These are phyloP conservation scores for Nakazawaea ambrosiae DNA, from an alignment of 805 yeast genomes.

Conservation along the genomic window DNA sequence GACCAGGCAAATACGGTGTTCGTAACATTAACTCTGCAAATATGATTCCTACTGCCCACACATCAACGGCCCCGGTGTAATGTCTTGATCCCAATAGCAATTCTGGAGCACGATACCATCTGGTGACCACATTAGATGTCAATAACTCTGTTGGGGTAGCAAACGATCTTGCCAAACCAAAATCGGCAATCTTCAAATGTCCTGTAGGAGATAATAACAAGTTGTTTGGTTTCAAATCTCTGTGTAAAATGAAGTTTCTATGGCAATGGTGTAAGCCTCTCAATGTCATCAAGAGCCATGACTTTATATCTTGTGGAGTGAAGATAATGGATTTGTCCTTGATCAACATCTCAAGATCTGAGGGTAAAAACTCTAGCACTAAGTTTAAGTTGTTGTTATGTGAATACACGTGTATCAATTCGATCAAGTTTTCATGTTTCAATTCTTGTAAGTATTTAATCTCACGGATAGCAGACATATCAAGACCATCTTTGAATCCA, in stretches of 20 bases:
- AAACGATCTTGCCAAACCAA: constrained; percentile 85
- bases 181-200: constrained; percentile 90
- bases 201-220: constrained; percentile 83
- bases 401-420: constrained; percentile 80
- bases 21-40: constrained; percentile 95
- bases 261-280: constrained; percentile 96
- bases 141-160: constrained; percentile 71
- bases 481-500: constrained; percentile 90
- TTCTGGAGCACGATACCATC: constrained; percentile 99
- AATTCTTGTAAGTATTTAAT: constrained; percentile 83
- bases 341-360: constrained; percentile 85
- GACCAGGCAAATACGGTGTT: constrained; percentile 92
- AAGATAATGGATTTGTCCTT: constrained; percentile 73
- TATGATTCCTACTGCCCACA: constrained; percentile 95
- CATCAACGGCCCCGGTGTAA: constrained; percentile 83
- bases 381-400: constrained; percentile 60
- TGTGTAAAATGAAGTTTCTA: constrained; percentile 79
- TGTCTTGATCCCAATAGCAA: constrained; percentile 81
- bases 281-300: constrained; percentile 92
- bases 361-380: constrained; percentile 89
- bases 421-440: constrained; percentile 74
- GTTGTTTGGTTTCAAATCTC: constrained; percentile 93
- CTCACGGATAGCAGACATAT: constrained; percentile 95
- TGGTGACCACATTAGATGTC: constrained; percentile 91
- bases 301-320: constrained; percentile 79